Conservation (phyloP, 73 alveolate genomes). For the Paramecium tetraurelia region DNA sequence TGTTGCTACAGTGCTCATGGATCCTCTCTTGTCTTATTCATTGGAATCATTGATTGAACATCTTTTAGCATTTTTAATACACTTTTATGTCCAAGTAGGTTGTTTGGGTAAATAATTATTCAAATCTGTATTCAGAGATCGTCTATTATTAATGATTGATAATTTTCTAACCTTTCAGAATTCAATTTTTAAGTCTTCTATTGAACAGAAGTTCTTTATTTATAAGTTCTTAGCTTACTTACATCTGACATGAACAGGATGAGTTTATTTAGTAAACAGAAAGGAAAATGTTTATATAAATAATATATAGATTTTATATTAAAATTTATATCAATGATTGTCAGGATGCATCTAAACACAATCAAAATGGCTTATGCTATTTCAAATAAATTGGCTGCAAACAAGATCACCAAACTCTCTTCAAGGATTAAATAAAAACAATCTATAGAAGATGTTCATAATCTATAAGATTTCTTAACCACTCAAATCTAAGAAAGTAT, state of each 20-base stretch:
- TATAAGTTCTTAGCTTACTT: not conserved
- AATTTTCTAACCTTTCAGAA: not conserved
- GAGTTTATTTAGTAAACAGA: not conserved
- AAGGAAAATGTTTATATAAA: not conserved
- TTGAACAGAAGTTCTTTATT: not conserved
- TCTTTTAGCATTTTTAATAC: not conserved
- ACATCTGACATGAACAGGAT: not conserved
- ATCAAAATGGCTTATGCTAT: not conserved
- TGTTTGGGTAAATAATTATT: not conserved
- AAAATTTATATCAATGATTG: not conserved
- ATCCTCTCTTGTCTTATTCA: not conserved
- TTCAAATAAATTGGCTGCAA: not conserved
- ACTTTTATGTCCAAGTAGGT: not conserved
- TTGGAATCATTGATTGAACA: not conserved
- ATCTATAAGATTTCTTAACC: not conserved
- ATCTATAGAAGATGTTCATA: not conserved
- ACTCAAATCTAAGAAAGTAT: not conserved
- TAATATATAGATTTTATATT: not conserved
- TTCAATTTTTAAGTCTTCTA: not conserved
- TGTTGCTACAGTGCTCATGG: slow-evolving; percentile 21
- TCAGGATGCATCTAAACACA: not conserved
- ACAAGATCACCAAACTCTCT: not conserved
- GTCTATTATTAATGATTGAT: not conserved
- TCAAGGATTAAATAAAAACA: not conserved
- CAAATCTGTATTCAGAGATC: not conserved